Conservation (phyloP, 495 filamentous ascomycete species). For the Neurospora sp. region DNA sequence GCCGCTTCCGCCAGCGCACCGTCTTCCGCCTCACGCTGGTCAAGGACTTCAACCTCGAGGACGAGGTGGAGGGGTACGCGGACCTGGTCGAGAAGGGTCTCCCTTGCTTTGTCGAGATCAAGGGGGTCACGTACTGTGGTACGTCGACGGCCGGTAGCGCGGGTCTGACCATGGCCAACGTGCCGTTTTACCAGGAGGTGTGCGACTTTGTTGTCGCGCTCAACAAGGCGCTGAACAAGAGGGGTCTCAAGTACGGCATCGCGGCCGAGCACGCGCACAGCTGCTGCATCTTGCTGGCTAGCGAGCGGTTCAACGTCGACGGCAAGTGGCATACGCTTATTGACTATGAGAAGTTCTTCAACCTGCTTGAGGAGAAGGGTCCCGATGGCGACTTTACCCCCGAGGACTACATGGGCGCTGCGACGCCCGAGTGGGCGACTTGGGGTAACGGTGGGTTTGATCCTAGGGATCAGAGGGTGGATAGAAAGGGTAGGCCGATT, state of each 20-base stretch:
- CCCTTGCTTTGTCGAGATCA: slow-evolving; percentile 87
- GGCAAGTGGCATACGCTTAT: slow-evolving; percentile 87
- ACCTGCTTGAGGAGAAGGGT: slow-evolving; percentile 61
- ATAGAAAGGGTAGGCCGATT: slow-evolving; percentile 57
- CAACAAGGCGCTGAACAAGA: slow-evolving; percentile 48
- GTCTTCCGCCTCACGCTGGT: slow-evolving; percentile 94
- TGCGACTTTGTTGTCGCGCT: slow-evolving; percentile 67
- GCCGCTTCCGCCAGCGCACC: slow-evolving; percentile 72
- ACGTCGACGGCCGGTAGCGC: slow-evolving; percentile 70
- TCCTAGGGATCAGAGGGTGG: slow-evolving; percentile 76
- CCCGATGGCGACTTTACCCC: slow-evolving; percentile 60
- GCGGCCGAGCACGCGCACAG: slow-evolving; percentile 91
- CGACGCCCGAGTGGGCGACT: slow-evolving; percentile 87
- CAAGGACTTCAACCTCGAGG: slow-evolving; percentile 91
- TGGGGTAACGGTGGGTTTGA: slow-evolving; percentile 94
- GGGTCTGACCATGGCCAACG: slow-evolving; percentile 88
- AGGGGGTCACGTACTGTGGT: slow-evolving; percentile 94
- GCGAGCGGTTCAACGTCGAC: slow-evolving; percentile 57
- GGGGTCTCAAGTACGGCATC: slow-evolving; percentile 76
- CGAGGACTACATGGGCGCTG: slow-evolving; percentile 77
- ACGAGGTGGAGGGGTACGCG: slow-evolving; percentile 84
- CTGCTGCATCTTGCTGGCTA: slow-evolving; percentile 81
- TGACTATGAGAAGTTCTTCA: slow-evolving; percentile 82
- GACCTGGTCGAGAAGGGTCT: slow-evolving; percentile 74
- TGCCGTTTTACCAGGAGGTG: slow-evolving; percentile 89